Evolutionary conservation across 208 protist genomes (phyloP).

Genomic region (Acanthamoeba royreba): DNA sequence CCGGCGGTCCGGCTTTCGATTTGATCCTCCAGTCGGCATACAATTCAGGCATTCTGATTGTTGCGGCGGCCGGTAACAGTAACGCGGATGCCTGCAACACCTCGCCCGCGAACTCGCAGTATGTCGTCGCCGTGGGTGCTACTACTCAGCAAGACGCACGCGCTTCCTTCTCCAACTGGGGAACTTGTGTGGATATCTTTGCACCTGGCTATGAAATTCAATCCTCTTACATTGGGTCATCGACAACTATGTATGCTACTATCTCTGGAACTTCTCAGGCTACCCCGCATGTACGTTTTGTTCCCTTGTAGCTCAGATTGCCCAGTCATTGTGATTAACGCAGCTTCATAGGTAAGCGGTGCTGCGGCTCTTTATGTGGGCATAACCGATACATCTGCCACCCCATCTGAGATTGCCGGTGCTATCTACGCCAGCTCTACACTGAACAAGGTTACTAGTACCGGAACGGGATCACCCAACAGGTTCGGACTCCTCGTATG

Average conservation of each 20-base stretch:
- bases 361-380: background rate
- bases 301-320: background rate
- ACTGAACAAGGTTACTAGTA: background rate
- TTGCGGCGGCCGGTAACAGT: background rate
- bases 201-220: background rate
- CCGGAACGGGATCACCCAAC: background rate
- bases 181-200: background rate
- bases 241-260: background rate
- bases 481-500: no score
- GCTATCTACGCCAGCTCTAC: background rate
- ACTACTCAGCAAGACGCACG: background rate
- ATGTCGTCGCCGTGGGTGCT: background rate
- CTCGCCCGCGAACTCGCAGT: background rate
- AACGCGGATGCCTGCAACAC: background rate
- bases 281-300: background rate
- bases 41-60: background rate
- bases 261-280: background rate
- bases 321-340: background rate
- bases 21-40: background rate
- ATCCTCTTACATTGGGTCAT: background rate
- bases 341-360: background rate
- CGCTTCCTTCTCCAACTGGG: slow-evolving; percentile 40
- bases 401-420: background rate
- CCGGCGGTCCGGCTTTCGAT: background rate
- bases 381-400: background rate